Evolutionary conservation across 2,329 filamentous ascomycete genomes (phyloP).

Genomic region (Xylaria multiplex): DNA sequence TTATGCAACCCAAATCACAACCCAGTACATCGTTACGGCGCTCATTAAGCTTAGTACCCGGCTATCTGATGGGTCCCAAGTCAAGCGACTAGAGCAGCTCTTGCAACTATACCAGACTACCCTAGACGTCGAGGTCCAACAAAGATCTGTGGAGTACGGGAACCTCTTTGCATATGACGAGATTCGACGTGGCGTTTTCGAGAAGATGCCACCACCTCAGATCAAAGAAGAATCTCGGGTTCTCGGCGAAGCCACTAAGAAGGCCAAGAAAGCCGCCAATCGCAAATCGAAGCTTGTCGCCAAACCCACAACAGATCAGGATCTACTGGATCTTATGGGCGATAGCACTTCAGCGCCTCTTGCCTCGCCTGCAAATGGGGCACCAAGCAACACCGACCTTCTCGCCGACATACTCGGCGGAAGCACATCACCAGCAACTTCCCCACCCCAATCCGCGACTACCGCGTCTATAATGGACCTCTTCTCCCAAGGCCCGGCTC

Average conservation of each 20-base stretch:
- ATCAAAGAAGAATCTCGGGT: slow-evolving; percentile 96
- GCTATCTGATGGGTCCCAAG: slow-evolving; percentile 82
- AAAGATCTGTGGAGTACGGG: slow-evolving; percentile 92
- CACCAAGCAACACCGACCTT: slow-evolving; percentile 82
- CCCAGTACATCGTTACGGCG: slow-evolving; percentile 95
- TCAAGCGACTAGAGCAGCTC: slow-evolving; percentile 84
- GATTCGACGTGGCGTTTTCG: slow-evolving; percentile 87
- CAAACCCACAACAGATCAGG: slow-evolving; percentile 84
- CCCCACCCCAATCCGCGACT: slow-evolving; percentile 66
- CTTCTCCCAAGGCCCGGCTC: slow-evolving; percentile 63
- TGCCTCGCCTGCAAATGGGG: slow-evolving; percentile 62
- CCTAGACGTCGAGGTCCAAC: slow-evolving; percentile 94
- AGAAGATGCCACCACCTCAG: slow-evolving; percentile 97
- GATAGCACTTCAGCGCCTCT: slow-evolving; percentile 72
- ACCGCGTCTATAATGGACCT: slow-evolving; percentile 88
- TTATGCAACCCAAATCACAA: slow-evolving; percentile 89
- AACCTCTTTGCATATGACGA: slow-evolving; percentile 94
- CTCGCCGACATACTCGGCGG: slow-evolving; percentile 87
- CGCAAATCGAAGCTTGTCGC: slow-evolving; percentile 76
- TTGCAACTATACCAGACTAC: slow-evolving; percentile 83
- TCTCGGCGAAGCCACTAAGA: slow-evolving; percentile 80
- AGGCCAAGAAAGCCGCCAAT: slow-evolving; percentile 74
- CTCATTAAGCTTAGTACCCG: slow-evolving; percentile 95
- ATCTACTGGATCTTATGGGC: slow-evolving; percentile 93
- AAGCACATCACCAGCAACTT: slow-evolving; percentile 61